Evolutionary conservation across 495 filamentous ascomycete genomes (phyloP).

Genomic region (Hyaloscypha finlandica): DNA sequence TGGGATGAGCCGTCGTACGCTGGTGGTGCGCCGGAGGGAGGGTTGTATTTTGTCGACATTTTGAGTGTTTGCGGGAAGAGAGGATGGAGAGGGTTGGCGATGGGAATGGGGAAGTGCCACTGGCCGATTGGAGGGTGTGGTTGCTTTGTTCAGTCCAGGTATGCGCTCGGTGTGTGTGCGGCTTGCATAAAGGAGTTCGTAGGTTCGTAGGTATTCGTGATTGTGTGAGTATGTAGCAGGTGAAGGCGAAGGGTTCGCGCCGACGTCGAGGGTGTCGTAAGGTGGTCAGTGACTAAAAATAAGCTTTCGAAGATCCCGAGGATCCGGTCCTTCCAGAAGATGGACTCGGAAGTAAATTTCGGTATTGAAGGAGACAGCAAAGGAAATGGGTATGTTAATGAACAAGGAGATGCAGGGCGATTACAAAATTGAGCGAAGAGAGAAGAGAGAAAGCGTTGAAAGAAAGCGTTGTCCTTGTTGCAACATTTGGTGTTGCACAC

Average conservation of each 20-base stretch:
- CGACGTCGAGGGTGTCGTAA: not conserved
- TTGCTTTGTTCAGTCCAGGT: not conserved
- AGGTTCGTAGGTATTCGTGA: not conserved
- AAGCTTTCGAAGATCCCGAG: not conserved
- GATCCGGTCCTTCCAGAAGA: not conserved
- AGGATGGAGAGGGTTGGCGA: not conserved
- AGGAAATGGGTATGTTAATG: not conserved
- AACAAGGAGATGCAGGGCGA: not conserved
- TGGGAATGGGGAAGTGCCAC: not conserved
- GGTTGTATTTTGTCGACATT: constrained; percentile 21
- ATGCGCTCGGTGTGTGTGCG: not conserved
- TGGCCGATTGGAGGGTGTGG: not conserved
- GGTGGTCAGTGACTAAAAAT: not conserved
- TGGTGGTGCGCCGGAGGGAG: constrained; percentile 21
- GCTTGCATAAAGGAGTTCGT: too few species aligned
- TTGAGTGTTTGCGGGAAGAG: not conserved
- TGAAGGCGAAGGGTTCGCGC: not conserved
- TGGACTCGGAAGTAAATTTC: not conserved
- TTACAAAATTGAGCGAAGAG: not conserved
- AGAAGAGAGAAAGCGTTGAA: not conserved
- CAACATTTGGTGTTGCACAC: constrained; percentile 10
- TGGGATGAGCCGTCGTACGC: constrained; percentile 20
- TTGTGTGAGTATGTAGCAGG: not conserved
- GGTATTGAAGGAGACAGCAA: not conserved
- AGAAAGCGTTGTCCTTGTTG: constrained; percentile 10